Evolutionary conservation across 106 monocot species (phyloP).

Genomic region (Iris macrosiphon): DNA sequence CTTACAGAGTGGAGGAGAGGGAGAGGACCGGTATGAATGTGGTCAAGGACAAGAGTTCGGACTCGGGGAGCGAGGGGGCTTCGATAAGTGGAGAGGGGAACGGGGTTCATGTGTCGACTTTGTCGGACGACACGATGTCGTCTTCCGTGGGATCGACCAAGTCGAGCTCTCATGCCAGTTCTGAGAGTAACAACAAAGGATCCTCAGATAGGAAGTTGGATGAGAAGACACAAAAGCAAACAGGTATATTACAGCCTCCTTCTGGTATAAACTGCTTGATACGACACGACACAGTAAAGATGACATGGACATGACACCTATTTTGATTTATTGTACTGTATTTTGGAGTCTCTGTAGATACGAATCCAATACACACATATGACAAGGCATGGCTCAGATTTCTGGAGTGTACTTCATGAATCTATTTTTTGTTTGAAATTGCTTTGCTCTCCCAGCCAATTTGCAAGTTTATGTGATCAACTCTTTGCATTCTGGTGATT

Average conservation of each 20-base stretch:
- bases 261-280: constrained; percentile 31
- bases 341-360: not conserved
- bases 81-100: constrained; percentile 28
- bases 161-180: not conserved
- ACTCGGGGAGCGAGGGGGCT: constrained; percentile 50
- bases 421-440: not conserved
- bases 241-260: constrained; percentile 20
- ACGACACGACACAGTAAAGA: constrained; percentile 6
- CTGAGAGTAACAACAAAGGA: not conserved
- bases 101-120: not conserved
- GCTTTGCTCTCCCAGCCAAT: not conserved
- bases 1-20: constrained; percentile 60
- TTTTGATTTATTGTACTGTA: no score
- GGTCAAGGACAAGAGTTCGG: constrained; percentile 42
- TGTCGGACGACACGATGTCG: not conserved
- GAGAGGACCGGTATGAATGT: constrained; percentile 28
- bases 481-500: not conserved
- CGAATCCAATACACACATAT: not conserved
- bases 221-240: not conserved
- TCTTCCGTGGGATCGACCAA: not conserved
- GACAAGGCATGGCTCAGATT: not conserved
- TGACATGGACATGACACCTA: no score
- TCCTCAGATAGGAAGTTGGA: constrained; percentile 1
- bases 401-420: not conserved
- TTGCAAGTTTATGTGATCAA: no score